Percentiles rank a stretch among this genome's conserved stretches.
Evolutionary conservation across 257 asterid species (phyloP).

Genomic region (Haberlea rhodopensis): DNA sequence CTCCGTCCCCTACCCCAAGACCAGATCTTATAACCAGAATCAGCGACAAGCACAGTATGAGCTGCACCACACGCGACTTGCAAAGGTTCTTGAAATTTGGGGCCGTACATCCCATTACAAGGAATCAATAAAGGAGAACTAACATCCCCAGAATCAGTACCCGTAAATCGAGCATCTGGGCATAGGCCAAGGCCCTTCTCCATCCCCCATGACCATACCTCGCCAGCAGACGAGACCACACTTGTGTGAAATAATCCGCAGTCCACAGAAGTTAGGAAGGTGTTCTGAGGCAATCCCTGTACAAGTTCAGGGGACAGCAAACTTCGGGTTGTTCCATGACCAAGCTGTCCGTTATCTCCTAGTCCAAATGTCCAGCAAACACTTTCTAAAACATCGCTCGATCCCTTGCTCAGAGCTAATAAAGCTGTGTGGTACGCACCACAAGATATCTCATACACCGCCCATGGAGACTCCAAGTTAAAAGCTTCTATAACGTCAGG

Average conservation of each 20-base stretch:
- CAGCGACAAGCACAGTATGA: constrained; percentile 75
- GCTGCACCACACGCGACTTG: constrained; percentile 91
- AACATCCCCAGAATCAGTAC: constrained; percentile 82
- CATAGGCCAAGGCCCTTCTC: constrained; percentile 88
- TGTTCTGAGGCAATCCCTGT: constrained; percentile 44
- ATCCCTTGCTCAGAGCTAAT: constrained; percentile 51
- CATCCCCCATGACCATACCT: constrained; percentile 98
- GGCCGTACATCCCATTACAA: constrained; percentile 35
- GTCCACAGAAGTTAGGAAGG: constrained; percentile 58
- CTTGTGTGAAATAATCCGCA: constrained; percentile 92
- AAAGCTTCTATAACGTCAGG: constrained; percentile 64
- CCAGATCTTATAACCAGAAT: constrained; percentile 73
- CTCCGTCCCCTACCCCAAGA: constrained; percentile 95
- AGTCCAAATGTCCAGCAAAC: constrained; percentile 86
- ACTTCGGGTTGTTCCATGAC: constrained; percentile 72
- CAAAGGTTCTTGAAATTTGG: constrained; percentile 52
- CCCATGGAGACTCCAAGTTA: constrained; percentile 56
- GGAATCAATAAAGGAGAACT: constrained; percentile 53
- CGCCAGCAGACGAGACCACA: constrained; percentile 72
- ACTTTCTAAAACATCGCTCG: constrained; percentile 53
- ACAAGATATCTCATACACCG: constrained; percentile 69
- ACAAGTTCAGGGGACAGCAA: constrained; percentile 55
- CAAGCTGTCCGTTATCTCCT: constrained; percentile 95
- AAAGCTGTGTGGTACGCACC: constrained; percentile 85
- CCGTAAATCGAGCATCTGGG: constrained; percentile 71